These are phyloP conservation scores for Cylindrodendrum hubeiense DNA, from an alignment of 2,329 filamentous ascomycete genomes.

Conservation along the genomic window DNA sequence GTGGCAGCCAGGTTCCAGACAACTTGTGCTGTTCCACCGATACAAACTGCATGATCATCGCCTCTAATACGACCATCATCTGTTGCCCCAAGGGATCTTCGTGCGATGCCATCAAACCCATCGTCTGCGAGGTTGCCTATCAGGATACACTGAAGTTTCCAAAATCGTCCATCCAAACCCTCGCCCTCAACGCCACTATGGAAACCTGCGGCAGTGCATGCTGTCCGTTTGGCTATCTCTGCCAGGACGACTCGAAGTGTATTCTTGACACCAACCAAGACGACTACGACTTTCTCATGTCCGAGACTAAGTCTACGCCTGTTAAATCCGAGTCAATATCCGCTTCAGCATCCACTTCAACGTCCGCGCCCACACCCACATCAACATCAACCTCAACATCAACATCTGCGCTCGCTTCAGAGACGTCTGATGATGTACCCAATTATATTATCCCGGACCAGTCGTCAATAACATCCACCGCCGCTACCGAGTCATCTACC, in stretches of 20 bases:
- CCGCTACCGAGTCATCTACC: constrained; percentile 22
- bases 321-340: constrained; percentile 4
- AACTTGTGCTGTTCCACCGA: constrained; percentile 39
- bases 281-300: constrained; percentile 36
- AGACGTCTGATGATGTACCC: constrained; percentile 37
- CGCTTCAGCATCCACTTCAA: constrained; percentile 9
- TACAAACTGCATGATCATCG: constrained; percentile 38
- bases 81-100: constrained; percentile 39
- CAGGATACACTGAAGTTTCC: constrained; percentile 36
- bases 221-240: constrained; percentile 44
- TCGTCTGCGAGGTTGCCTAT: constrained; percentile 35
- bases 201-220: constrained; percentile 37
- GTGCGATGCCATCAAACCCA: constrained; percentile 38
- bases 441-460: constrained; percentile 18
- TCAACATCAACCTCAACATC: constrained; percentile 18
- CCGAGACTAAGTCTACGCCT: constrained; percentile 26
- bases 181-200: constrained; percentile 33
- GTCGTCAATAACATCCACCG: constrained; percentile 18
- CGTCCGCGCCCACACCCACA: constrained; percentile 4
- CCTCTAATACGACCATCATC: constrained; percentile 42
- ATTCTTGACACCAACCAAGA: constrained; percentile 38
- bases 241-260: constrained; percentile 32
- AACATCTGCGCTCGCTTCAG: constrained; percentile 16
- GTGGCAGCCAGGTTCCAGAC: constrained; percentile 33
- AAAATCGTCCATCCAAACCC: constrained; percentile 35